Conservation (phyloP, 768 basidiomycete species). For the Phlebiopsis gigantea region DNA sequence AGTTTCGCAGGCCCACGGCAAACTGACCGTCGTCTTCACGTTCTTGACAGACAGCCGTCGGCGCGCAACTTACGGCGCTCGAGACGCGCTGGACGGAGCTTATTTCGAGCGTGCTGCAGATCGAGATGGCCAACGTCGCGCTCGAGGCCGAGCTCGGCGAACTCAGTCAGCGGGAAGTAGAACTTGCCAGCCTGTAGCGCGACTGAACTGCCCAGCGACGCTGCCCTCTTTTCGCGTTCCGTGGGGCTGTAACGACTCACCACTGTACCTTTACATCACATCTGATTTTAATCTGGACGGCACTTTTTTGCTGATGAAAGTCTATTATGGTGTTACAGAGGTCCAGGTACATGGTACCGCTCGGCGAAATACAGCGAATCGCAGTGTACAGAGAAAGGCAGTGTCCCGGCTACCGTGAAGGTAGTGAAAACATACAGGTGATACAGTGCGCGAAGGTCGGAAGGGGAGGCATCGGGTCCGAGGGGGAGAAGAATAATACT, state of each 20-base stretch:
- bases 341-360: not conserved
- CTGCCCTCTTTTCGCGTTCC: not conserved
- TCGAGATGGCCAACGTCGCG: conserved; percentile 92
- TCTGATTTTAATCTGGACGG: not conserved
- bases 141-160: conserved; percentile 75
- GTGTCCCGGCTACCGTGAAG: no score
- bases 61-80: conserved; percentile 71
- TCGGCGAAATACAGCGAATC: not conserved
- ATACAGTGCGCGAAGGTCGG: not conserved
- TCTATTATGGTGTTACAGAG: not conserved
- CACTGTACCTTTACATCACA: not conserved
- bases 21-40: not conserved
- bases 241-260: conserved; percentile 10
- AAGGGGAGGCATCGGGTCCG: not conserved
- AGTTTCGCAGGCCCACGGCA: not conserved
- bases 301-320: conserved; percentile 1
- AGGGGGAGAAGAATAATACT: not conserved
- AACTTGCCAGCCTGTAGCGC: conserved; percentile 39
- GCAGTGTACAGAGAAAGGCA: no score
- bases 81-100: conserved; percentile 93
- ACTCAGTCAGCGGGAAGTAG: conserved; percentile 53
- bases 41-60: conserved; percentile 70
- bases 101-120: conserved; percentile 84
- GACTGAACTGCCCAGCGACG: not conserved
- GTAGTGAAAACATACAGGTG: no score